Base-by-base conservation (phyloP, 805 yeast genomes). In the Hanseniaspora lindneri region DNA sequence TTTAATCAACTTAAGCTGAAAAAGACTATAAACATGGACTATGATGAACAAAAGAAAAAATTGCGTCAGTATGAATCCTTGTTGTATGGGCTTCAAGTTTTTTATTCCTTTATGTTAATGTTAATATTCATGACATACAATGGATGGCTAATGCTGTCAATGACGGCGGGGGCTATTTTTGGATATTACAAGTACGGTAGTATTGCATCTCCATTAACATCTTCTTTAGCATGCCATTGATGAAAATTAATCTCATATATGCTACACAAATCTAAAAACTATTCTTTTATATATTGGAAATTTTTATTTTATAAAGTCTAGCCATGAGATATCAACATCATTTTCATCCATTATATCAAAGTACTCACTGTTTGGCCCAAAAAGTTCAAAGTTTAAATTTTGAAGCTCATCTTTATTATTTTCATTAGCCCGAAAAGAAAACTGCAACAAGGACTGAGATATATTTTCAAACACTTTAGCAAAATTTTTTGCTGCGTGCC, bases 81-180 rank as follows among this genome's bases (percentile, higher is more conserved):
- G 14, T 54, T 72, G 32, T 82, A 82, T 58, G 87, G 80, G 1
- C 52, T 74, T 9, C 83, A 79, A 57, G 83, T 81, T 4, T 78
- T 79, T 1, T 80, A 77, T 57, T 78, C 86, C 3, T 80, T 81
- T 57, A 65, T 78, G 67, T 65, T 79, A 56, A 83, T 84, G 94
- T 72, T 83, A 55, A 75, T 85, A 0, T 84, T 83, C 56, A 84
- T 84, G 95, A 82, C 89, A 5, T 84, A 81, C 61, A 83, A 83
- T 59, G 84, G 89, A 11, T 84, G 88, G 88, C 72, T 79, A 29
- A 83, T 83, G 92, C 41, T 76, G 7, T 77, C 89, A 3, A 83
- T 82, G 9, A 77, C 76, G 1, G 54, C 71, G 1, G 94, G 94
- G 2, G 92, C 92, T 1, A 71, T 69, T n/a, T 20, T 75, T 23